These are phyloP conservation scores for Aspergillus sp. DNA, from an alignment of 2,329 filamentous ascomycete species.

Conservation along the genomic window DNA sequence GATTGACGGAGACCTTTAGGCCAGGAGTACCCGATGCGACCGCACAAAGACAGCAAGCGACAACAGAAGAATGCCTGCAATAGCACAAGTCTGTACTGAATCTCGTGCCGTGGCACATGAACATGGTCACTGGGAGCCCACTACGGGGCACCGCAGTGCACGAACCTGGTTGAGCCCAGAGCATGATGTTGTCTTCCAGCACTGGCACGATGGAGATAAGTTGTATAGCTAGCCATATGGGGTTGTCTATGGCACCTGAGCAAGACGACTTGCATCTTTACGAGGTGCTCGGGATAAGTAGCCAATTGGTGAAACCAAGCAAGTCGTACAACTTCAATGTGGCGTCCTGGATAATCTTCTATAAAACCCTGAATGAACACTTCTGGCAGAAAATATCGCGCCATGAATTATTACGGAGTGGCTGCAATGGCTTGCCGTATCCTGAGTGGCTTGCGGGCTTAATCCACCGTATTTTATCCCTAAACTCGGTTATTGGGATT, in stretches of 20 bases:
- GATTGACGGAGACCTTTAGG: too few relatives aligned
- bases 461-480: slow-evolving; percentile 4
- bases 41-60: too few relatives aligned
- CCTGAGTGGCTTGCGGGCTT: slow-evolving; percentile 2
- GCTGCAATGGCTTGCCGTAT: background rate
- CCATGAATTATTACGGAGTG: background rate
- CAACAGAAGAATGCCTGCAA: too few relatives aligned
- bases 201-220: too few relatives aligned
- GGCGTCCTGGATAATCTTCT: background rate
- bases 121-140: too few relatives aligned
- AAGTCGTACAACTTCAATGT: slow-evolving; percentile 1
- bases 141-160: too few relatives aligned
- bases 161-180: too few relatives aligned
- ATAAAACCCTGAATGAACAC: background rate
- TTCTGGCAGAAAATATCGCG: too few relatives aligned
- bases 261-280: slow-evolving; percentile 10
- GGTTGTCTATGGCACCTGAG: slow-evolving; percentile 8
- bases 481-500: background rate
- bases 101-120: too few relatives aligned
- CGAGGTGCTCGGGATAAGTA: slow-evolving; percentile 9
- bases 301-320: slow-evolving; percentile 9
- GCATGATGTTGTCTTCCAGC: too few relatives aligned
- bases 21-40: too few relatives aligned
- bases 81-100: too few relatives aligned
- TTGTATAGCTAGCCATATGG: background rate